Conservation (phyloP, 1,284 basidiomycete species). For the Singerocomus rubriflavus region DNA sequence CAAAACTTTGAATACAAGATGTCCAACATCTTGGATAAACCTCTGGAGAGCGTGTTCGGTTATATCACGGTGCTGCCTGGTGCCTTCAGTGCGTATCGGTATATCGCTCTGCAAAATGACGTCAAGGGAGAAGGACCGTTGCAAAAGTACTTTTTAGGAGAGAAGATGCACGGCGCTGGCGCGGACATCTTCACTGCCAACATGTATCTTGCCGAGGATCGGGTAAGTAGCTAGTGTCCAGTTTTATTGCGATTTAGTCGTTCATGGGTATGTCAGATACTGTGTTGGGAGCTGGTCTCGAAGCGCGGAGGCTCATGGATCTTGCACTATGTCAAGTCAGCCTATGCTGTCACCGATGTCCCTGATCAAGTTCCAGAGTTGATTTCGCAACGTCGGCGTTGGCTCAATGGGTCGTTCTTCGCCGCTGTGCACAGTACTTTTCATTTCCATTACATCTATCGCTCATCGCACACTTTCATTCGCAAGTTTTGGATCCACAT, state of each 20-base stretch:
- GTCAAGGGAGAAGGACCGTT: constrained; percentile 79
- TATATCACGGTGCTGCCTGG: constrained; percentile 93
- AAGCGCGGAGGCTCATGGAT: constrained; percentile 87
- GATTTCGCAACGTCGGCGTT: constrained; percentile 89
- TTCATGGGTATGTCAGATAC: constrained; percentile 47
- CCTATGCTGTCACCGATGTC: constrained; percentile 89
- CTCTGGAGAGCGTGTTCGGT: constrained; percentile 82
- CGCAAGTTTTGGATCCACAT: constrained; percentile 95
- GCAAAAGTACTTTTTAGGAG: constrained; percentile 93
- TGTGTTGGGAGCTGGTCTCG: constrained; percentile 93
- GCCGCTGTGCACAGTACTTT: constrained; percentile 88
- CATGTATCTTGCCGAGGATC: constrained; percentile 93
- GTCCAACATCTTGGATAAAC: constrained; percentile 91
- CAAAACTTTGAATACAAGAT: constrained; percentile 99
- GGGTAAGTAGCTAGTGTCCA: constrained; percentile 53
- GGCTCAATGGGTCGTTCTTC: constrained; percentile 98
- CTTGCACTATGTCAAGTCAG: constrained; percentile 91
- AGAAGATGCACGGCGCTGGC: constrained; percentile 87
- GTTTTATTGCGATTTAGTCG: not conserved
- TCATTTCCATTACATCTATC: constrained; percentile 92
- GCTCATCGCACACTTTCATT: constrained; percentile 79
- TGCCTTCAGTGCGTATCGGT: constrained; percentile 90
- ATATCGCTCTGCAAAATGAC: constrained; percentile 91
- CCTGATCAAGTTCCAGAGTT: constrained; percentile 87
- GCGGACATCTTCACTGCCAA: constrained; percentile 92